Evolutionary conservation across 176 grass and related monocot genomes (phyloP).

Genomic region (Hyparrhenia diplandra): DNA sequence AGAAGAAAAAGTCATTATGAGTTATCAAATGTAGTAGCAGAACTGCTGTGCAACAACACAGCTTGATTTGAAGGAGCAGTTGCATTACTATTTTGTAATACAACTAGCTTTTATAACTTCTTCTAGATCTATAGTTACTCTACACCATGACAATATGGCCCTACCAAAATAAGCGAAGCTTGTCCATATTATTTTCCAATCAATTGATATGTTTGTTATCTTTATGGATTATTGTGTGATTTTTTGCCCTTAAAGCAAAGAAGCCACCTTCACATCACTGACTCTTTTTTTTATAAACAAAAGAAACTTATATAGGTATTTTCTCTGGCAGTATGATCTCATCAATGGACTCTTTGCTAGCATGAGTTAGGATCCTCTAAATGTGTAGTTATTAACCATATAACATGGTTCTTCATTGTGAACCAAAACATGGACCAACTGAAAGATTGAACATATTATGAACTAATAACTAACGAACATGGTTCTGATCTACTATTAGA

Average conservation of each 20-base stretch:
- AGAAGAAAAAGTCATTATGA: not conserved
- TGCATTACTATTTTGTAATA: not conserved
- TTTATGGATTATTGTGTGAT: not conserved
- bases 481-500: not conserved
- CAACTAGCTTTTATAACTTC: not conserved
- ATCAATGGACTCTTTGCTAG: not conserved
- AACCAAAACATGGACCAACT: not conserved
- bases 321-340: not conserved
- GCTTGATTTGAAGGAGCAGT: not conserved
- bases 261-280: not conserved
- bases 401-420: not conserved
- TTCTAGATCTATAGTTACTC: not conserved
- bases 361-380: not conserved
- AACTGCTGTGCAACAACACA: not conserved
- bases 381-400: not conserved
- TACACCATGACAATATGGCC: not conserved
- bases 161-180: not conserved
- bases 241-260: not conserved
- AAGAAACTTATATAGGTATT: not conserved
- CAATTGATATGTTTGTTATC: not conserved
- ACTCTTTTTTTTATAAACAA: too few species aligned
- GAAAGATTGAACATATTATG: not conserved
- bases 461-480: not conserved
- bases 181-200: not conserved
- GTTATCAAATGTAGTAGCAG: not conserved